phyloP scores from a whole-genome alignment of 805 yeast species.

The Wickerhamiella domercqiae region DNA sequence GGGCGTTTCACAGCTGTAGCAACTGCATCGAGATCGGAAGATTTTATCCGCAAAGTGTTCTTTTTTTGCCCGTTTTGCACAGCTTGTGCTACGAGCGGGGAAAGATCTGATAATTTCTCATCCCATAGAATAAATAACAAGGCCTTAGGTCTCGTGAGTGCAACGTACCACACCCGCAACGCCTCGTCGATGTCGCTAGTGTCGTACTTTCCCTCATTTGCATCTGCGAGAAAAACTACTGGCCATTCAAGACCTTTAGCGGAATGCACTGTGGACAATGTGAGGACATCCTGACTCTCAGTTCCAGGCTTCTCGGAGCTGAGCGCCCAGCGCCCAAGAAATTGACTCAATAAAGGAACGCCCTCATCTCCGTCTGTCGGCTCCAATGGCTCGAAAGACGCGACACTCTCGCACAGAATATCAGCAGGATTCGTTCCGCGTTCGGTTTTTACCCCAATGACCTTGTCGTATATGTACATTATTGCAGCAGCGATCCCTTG shows the following conservation, averaged over 20 bases:
- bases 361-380: too few species aligned
- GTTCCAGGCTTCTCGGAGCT: constrained; percentile 7
- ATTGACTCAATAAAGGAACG: constrained; percentile 6
- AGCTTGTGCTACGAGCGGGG: not conserved
- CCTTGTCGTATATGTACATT: too few species aligned
- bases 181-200: constrained; percentile 47
- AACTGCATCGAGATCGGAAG: not conserved
- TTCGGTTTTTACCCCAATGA: too few species aligned
- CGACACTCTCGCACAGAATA: too few species aligned
- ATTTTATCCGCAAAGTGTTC: not conserved
- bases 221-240: constrained; percentile 64
- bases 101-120: not conserved
- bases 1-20: not conserved
- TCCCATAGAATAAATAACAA: constrained; percentile 29
- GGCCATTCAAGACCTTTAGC: constrained; percentile 97
- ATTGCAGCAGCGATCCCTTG: too few species aligned
- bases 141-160: constrained; percentile 65
- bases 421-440: too few species aligned
- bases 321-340: constrained; percentile 14
- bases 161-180: constrained; percentile 73
- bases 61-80: too few species aligned
- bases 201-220: constrained; percentile 17
- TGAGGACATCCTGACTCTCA: constrained; percentile 9
- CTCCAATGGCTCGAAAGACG: not conserved
- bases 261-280: constrained; percentile 75